Conservation (phyloP, 2,329 filamentous ascomycete genomes). For the Lachnellula suecica region DNA sequence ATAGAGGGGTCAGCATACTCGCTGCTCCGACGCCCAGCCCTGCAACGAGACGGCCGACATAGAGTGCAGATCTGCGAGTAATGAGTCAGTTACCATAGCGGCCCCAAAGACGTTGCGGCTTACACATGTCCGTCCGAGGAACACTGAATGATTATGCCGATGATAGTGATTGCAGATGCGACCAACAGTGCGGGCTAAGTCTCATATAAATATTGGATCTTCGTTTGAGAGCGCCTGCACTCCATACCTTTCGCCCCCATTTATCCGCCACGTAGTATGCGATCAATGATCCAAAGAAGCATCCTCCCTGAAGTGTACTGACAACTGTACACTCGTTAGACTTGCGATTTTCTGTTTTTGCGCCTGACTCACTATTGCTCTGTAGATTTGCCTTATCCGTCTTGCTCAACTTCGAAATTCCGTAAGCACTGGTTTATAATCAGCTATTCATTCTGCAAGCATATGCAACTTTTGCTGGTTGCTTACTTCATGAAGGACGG, state of each 20-base stretch:
- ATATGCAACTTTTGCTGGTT: background rate
- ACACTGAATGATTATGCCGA: conserved; percentile 65
- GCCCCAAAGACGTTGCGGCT: background rate
- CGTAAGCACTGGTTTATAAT: conserved; percentile 36
- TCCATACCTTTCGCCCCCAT: conserved; percentile 13
- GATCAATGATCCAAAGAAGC: conserved; percentile 62
- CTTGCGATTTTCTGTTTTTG: background rate
- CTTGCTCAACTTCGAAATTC: conserved; percentile 32
- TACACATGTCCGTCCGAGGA: conserved; percentile 56
- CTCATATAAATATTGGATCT: background rate
- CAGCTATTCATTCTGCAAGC: conserved; percentile 40
- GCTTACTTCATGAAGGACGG: conserved; percentile 55
- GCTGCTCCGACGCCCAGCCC: conserved; percentile 51
- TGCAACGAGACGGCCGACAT: conserved; percentile 58
- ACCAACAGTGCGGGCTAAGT: conserved; percentile 45
- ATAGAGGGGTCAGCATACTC: conserved; percentile 36
- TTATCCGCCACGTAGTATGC: conserved; percentile 39
- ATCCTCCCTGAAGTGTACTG: conserved; percentile 68
- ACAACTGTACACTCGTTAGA: conserved; percentile 46
- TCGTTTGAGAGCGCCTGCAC: background rate
- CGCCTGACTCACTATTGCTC: conserved; percentile 42
- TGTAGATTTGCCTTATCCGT: conserved; percentile 48
- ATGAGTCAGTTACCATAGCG: background rate
- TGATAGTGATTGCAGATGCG: conserved; percentile 54
- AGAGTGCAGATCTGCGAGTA: conserved; percentile 51